Conservation (phyloP, 2,329 filamentous ascomycete species). For the Amphichorda felina region DNA sequence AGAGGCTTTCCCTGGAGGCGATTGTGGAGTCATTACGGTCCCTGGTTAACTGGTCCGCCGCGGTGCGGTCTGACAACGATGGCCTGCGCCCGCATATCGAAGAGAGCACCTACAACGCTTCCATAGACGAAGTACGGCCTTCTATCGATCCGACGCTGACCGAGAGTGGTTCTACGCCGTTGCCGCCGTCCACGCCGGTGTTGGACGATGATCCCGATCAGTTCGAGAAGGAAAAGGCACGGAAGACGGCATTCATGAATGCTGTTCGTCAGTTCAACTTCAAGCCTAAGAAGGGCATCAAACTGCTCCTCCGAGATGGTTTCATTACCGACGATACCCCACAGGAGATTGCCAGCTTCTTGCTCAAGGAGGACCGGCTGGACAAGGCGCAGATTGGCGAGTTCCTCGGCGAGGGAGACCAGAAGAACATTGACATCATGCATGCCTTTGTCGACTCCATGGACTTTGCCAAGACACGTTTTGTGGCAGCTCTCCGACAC, state of each 20-base stretch:
- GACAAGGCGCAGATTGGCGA: constrained; percentile 92
- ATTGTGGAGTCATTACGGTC: constrained; percentile 82
- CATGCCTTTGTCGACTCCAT: constrained; percentile 93
- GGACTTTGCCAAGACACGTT: constrained; percentile 85
- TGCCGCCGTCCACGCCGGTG: constrained; percentile 52
- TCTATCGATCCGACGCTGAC: constrained; percentile 59
- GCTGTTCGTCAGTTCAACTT: constrained; percentile 92
- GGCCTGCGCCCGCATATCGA: constrained; percentile 6
- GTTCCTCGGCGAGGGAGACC: constrained; percentile 85
- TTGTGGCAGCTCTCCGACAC: constrained; percentile 81
- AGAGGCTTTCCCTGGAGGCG: constrained; percentile 78
- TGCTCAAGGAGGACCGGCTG: constrained; percentile 69
- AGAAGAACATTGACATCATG: constrained; percentile 93
- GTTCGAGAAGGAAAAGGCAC: constrained; percentile 87
- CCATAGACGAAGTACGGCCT: constrained; percentile 35
- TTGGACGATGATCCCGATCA: constrained; percentile 85
- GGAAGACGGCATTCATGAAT: constrained; percentile 84
- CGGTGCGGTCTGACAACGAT: constrained; percentile 45
- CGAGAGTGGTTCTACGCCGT: constrained; percentile 48
- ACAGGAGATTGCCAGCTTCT: constrained; percentile 72
- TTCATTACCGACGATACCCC: constrained; percentile 76
- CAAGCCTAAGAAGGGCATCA: constrained; percentile 91
- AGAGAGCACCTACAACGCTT: constrained; percentile 17
- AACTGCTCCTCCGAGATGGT: constrained; percentile 68
- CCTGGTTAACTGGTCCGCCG: constrained; percentile 79